Evolutionary conservation across 2,329 filamentous ascomycete species (phyloP).

Genomic region (Trichophyton verrucosum): DNA sequence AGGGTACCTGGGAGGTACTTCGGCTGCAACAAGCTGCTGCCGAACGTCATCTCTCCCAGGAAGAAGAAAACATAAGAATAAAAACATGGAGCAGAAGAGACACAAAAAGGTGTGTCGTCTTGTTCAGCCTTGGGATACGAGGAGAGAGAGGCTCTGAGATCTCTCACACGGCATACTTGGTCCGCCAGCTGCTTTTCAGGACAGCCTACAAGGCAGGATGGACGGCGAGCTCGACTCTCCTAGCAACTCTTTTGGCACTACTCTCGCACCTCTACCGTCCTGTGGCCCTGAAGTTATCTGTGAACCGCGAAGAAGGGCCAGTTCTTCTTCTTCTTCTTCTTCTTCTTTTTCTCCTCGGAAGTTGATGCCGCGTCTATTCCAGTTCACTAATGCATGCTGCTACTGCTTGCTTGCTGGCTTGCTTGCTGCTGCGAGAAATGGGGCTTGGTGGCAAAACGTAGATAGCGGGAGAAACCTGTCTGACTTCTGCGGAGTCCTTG

Average conservation of each 20-base stretch:
- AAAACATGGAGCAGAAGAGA: background rate
- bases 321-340: too few relatives aligned
- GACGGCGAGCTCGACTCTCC: background rate
- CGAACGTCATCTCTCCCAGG: background rate
- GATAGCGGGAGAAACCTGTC: background rate
- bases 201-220: background rate
- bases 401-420: background rate
- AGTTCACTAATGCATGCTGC: background rate
- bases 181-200: background rate
- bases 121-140: slow-evolving; percentile 1
- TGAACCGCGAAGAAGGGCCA: too few relatives aligned
- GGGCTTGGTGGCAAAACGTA: background rate
- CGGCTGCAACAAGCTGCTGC: background rate
- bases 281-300: too few relatives aligned
- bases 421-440: background rate
- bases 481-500: background rate
- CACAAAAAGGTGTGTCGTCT: background rate
- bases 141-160: background rate
- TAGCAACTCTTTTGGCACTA: background rate
- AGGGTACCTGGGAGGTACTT: background rate
- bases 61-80: background rate
- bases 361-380: background rate
- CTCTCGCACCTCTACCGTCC: too few relatives aligned
- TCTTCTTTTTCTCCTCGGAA: background rate
- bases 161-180: background rate